Conservation (phyloP, 129 eudicot species). For the Tagetes patula region DNA sequence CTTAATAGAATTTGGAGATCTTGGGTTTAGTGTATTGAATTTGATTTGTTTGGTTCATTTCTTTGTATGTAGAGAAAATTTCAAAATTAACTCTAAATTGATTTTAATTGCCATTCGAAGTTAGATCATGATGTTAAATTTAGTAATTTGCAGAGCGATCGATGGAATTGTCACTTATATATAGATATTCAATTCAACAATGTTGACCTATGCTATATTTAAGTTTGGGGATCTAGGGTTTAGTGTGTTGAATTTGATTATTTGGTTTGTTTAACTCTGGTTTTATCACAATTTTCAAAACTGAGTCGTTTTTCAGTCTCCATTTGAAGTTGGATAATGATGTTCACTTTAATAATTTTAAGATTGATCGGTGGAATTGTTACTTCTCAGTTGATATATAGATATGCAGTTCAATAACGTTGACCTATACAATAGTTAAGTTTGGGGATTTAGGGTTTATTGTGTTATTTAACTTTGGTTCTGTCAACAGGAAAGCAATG, state of each 20-base stretch:
- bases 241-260: background rate
- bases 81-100: too few relatives aligned
- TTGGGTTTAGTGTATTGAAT: too few relatives aligned
- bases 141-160: too few relatives aligned
- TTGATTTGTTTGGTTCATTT: too few relatives aligned
- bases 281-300: background rate
- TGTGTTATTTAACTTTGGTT: background rate
- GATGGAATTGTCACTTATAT: background rate
- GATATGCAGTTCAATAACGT: background rate
- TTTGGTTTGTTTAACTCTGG: background rate
- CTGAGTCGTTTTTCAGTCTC: background rate
- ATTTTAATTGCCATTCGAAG: too few relatives aligned
- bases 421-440: background rate
- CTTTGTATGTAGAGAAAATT: too few relatives aligned
- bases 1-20: too few relatives aligned
- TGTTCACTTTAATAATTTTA: conserved; percentile 14
- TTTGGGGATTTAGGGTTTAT: background rate
- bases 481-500: conserved; percentile 41
- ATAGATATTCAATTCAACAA: background rate
- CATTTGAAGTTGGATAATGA: conserved; percentile 23
- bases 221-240: background rate
- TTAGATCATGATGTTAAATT: too few relatives aligned
- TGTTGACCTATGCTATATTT: background rate
- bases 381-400: background rate
- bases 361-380: background rate